Evolutionary conservation across 306 rosid species (phyloP).

Genomic region (Parietaria judaica): DNA sequence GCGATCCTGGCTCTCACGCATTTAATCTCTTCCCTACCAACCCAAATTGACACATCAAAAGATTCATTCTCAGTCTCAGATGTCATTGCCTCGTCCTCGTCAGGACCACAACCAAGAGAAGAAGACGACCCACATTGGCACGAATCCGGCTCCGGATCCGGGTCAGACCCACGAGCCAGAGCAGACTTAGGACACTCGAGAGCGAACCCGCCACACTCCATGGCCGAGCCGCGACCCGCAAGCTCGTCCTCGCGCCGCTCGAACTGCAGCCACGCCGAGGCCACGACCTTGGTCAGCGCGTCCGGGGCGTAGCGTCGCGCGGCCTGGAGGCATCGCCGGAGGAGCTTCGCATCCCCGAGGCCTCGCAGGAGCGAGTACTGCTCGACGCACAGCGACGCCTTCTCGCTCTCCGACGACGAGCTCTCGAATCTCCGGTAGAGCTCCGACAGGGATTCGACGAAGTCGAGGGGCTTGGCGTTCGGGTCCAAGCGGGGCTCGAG

Average conservation of each 20-base stretch:
- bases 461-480: slow-evolving; percentile 46
- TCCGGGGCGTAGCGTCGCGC: slow-evolving; percentile 57
- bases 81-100: slow-evolving; percentile 19
- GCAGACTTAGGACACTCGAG: slow-evolving; percentile 70
- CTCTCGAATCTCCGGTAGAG: slow-evolving; percentile 40
- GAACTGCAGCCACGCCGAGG: slow-evolving; percentile 64
- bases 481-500: slow-evolving; percentile 65
- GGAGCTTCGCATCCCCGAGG: slow-evolving; percentile 56
- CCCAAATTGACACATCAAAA: slow-evolving; percentile 40
- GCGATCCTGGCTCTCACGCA: slow-evolving; percentile 52
- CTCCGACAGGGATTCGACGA: slow-evolving; percentile 48
- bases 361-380: slow-evolving; percentile 48
- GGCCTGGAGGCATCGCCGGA: slow-evolving; percentile 51
- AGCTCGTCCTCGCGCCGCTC: slow-evolving; percentile 84
- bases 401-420: slow-evolving; percentile 32
- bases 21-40: slow-evolving; percentile 46
- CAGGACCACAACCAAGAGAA: slow-evolving; percentile 13
- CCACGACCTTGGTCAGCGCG: slow-evolving; percentile 56
- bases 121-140: slow-evolving; percentile 34
- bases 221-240: slow-evolving; percentile 32
- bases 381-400: slow-evolving; percentile 39
- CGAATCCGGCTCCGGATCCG: slow-evolving; percentile 24
- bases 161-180: slow-evolving; percentile 41
- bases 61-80: not conserved
- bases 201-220: slow-evolving; percentile 60